Conservation (phyloP, 257 asterid genomes). For the Thymus quinquecostatus region DNA sequence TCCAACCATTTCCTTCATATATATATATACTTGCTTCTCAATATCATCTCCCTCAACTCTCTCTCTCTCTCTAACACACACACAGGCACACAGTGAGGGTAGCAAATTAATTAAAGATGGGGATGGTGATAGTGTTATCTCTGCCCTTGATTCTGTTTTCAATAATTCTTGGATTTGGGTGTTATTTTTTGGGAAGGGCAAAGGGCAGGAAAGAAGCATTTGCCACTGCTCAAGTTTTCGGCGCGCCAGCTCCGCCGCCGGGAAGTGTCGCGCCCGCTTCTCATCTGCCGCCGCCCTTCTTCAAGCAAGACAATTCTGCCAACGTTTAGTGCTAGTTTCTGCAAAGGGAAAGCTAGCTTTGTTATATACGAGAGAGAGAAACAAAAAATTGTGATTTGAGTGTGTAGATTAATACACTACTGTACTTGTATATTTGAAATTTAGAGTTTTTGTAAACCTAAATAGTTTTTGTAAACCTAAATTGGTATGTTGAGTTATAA, state of each 20-base stretch:
- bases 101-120: slow-evolving; percentile 52
- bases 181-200: slow-evolving; percentile 77
- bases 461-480: not conserved
- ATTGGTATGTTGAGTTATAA: slow-evolving; percentile 12
- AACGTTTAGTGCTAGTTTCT: slow-evolving; percentile 37
- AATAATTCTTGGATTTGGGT: slow-evolving; percentile 74
- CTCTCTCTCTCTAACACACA: not conserved
- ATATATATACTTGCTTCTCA: not conserved
- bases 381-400: not conserved
- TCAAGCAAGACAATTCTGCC: slow-evolving; percentile 46
- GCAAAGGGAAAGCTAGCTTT: not conserved
- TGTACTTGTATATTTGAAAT: not conserved
- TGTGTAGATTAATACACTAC: not conserved
- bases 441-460: slow-evolving; percentile 1
- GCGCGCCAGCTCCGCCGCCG: slow-evolving; percentile 76
- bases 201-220: slow-evolving; percentile 74
- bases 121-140: slow-evolving; percentile 83
- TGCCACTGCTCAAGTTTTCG: slow-evolving; percentile 71
- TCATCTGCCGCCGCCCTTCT: slow-evolving; percentile 37
- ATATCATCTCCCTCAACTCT: not conserved
- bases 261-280: slow-evolving; percentile 39
- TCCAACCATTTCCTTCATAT: not conserved
- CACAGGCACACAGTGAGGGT: not conserved
- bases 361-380: not conserved
- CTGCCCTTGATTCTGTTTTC: slow-evolving; percentile 78